Base-by-base conservation (phyloP, 768 basidiomycete species). In the Exsudoporus frostii region DNA sequence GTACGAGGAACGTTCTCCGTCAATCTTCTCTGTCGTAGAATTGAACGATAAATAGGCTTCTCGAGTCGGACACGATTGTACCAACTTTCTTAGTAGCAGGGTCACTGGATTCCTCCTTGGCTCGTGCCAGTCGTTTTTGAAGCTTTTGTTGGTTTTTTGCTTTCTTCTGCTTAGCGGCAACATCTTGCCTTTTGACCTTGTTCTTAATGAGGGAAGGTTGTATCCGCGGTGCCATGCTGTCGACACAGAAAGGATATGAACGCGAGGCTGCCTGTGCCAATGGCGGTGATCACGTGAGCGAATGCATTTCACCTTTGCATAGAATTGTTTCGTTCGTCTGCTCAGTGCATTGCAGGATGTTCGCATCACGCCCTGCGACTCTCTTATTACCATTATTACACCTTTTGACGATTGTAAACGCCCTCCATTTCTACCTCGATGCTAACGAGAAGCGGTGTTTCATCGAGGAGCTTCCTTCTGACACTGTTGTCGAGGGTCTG, bases 351-450 rank as follows among this genome's bases (percentile, higher is more conserved):
- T 42, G 46, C 55, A 61, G 44, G 41, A 69, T 69, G 68, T 46
- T 70, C 49, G 55, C 56, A 46, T 59, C 61, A 27, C 65, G 63
- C 34, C 48, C 49, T 51, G 52, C 51, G 15, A 54, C 44, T 42
- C 58, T 76, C 37, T 64, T 73, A 41, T 63, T 70, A 59, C 65
- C 74, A 40, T 73, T 77, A 17, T 71, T 78, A 53, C 63, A 74
- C 49, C 59, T 77, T 57, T 68, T 74, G 22, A 72, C 76, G 37
- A 65, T 77, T 19, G 79, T 76, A 17, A 80, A 86, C 67, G 92
- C 90, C 27, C 85, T 99, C 25, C 97, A 99, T 68, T 97, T 98
- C 72, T 99, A 99, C 69, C 83, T 99, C 53, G 93, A 97, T 67
- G 86, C 93, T 17, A 89, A 91, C 65, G 92, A 97, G 71, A 86